Conservation (phyloP, 2,329 filamentous ascomycete genomes). For the Colletotrichum orchidophilum region DNA sequence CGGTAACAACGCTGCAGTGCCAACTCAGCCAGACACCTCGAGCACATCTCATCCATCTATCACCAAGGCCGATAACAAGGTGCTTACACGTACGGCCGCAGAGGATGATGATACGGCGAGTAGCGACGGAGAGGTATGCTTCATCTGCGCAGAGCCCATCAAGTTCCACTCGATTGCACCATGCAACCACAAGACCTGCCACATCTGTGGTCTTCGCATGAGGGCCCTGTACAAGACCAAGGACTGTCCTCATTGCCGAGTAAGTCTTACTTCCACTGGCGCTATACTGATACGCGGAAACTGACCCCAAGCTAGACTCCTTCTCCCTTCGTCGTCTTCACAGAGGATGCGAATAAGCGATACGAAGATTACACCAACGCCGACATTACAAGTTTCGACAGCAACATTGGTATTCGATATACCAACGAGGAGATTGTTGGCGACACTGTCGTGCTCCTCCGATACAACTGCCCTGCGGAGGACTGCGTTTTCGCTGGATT, state of each 20-base stretch:
- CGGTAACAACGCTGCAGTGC: constrained; percentile 29
- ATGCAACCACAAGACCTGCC: constrained; percentile 96
- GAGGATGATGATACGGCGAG: constrained; percentile 55
- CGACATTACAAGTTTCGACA: constrained; percentile 82
- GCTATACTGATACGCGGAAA: neutral
- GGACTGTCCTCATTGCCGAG: constrained; percentile 94
- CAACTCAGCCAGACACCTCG: neutral
- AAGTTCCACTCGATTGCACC: constrained; percentile 89
- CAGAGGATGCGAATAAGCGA: constrained; percentile 81
- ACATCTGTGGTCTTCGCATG: constrained; percentile 92
- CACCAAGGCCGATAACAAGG: constrained; percentile 26
- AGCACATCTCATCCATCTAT: neutral
- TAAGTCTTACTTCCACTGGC: constrained; percentile 51
- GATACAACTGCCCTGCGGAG: constrained; percentile 93
- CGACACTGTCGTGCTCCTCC: constrained; percentile 85
- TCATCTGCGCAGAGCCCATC: constrained; percentile 94
- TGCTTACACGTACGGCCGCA: constrained; percentile 38
- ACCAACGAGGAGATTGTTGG: constrained; percentile 89
- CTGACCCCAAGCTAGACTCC: constrained; percentile 60
- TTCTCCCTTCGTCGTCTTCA: constrained; percentile 90
- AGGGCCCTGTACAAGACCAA: constrained; percentile 96
- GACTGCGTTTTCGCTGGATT: constrained; percentile 84
- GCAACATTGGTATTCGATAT: constrained; percentile 91
- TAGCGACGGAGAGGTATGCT: constrained; percentile 84
- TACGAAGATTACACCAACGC: constrained; percentile 82